Base-by-base conservation (phyloP, 148 eudicot genomes). In the Talinum fruticosum region DNA sequence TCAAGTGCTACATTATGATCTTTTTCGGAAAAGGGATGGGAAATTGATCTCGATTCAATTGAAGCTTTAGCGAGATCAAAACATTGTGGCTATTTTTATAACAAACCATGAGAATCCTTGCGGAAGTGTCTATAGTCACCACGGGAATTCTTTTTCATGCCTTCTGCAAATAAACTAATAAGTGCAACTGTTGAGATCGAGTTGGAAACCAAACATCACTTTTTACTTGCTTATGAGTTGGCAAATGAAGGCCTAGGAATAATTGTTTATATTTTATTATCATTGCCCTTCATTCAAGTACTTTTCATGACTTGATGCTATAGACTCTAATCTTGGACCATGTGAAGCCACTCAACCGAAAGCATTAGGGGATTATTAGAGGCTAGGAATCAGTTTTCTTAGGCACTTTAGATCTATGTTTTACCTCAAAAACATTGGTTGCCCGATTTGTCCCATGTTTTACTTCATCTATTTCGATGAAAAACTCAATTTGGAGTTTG, bases 81-180 rank as follows among this genome's bases (percentile, higher is more conserved):
- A 79, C 24, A 86, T 84, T 51, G 81, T 79, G 69, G 88, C 88
- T 38, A 74, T 86, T 23, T 84, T 83, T 24, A 67, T 86, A 2
- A 81, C 81, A 8, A 86, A 86, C 79, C 88, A 86, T 33, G 84
- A 86, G 2, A 86, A 86, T 74, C 88, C 86, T 30, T 81, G 81
- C 41, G 86, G 88, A 34, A 81, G 69, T 83, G 88, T 86, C 32
- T 83, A 73, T 67, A 76, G 72, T 41, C n/a, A 26, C 47, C 70
- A 86, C 75, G 83, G 6, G 26, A 84, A 34, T 86, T 1, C 47
- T 7, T 41, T 6, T n/a, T n/a, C n/a, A n/a, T n/a, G n/a, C n/a
- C n/a, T n/a, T n/a, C n/a, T n/a, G n/a, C n/a, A n/a, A n/a, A n/a
- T n/a, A n/a, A n/a, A n/a, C n/a, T n/a, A n/a, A n/a, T n/a, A n/a